Percentiles rank a stretch among this genome's conserved stretches.
Conservation (phyloP, 345 rosid species). For the Arabidopsis arenosa region DNA sequence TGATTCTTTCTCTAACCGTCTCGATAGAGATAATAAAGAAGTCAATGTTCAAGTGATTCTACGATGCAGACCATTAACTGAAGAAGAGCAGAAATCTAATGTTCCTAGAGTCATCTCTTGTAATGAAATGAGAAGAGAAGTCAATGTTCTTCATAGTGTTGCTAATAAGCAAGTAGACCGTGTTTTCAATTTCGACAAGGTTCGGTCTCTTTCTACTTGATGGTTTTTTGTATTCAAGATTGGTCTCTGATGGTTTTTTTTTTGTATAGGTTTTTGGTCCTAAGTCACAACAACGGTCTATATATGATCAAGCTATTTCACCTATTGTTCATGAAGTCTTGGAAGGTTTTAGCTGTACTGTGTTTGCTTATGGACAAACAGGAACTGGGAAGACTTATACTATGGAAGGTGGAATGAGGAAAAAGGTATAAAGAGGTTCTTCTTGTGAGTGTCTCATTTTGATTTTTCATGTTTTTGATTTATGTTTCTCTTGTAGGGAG, state of each 20-base stretch:
- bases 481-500: constrained; percentile 55
- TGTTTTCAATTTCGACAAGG: constrained; percentile 87
- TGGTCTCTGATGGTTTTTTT: constrained; percentile 7
- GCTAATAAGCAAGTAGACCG: constrained; percentile 86
- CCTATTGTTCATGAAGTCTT: constrained; percentile 93
- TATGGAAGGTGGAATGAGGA: constrained; percentile 96
- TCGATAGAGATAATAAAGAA: constrained; percentile 72
- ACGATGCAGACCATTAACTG: constrained; percentile 84
- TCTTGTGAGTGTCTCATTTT: neutral
- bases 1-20: constrained; percentile 61
- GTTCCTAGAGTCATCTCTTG: constrained; percentile 69
- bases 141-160: constrained; percentile 66
- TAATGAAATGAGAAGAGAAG: constrained; percentile 80
- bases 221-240: neutral
- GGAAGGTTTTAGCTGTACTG: constrained; percentile 93
- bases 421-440: constrained; percentile 55
- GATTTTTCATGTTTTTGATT: neutral
- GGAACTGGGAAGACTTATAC: constrained; percentile 91
- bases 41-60: constrained; percentile 88
- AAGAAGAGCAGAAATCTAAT: constrained; percentile 77
- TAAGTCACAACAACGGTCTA: constrained; percentile 89
- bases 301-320: constrained; percentile 83
- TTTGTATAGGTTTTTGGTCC: constrained; percentile 82
- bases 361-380: constrained; percentile 95
- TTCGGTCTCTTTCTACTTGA: neutral